Base-by-base conservation (phyloP, 371 early-diverging fungal genomes). In the Mucor racemosus region DNA sequence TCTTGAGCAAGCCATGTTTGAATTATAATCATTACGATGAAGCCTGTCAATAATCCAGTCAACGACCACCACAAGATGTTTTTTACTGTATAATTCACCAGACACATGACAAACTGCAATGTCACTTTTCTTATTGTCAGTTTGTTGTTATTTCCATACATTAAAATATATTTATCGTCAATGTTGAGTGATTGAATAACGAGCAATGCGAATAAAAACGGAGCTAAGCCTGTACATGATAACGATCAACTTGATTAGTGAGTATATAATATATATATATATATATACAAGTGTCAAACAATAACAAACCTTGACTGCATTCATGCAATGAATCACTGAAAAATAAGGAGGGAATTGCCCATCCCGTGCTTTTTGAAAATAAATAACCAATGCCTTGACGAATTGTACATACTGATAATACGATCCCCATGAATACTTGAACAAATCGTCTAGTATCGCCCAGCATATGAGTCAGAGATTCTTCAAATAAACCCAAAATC, bases 11-110 rank as follows among this genome's bases (percentile, higher is more conserved):
- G 41, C 26, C 59, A 35, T 26, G 38, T 39, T 56, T 72, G 75
- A 31, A 78, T 67, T 13, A 66, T 15, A 26, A 80, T 3, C 6
- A 76, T 66, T 3, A 67, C 75, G n/a, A 82, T 41, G n/a, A 75
- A 64, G 1, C 85, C 85, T 34, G 73, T 69, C 14, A 79, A 21
- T 17, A 81, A 58, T 8, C 82, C 82, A 10, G 79, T 58, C 26
- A 80, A 67, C n/a, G 79, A 76, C 85, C 82, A 84, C 85, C 85
- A 84, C 14, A 82, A 61, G 55, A 80, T 77, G 17, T 78, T 79
- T 64, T 79, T 78, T 4, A 74, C 66, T 10, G 76, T 34, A 33
- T 64, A 78, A 59, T 84, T 84, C 41, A 82, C 33, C 15, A 82
- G 73, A 41, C 81, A 82, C 67, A 82, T 76, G 39, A 72, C 31